Evolutionary conservation across 176 grass and related monocot species (phyloP).

Genomic region (Eragrostis nindensis): DNA sequence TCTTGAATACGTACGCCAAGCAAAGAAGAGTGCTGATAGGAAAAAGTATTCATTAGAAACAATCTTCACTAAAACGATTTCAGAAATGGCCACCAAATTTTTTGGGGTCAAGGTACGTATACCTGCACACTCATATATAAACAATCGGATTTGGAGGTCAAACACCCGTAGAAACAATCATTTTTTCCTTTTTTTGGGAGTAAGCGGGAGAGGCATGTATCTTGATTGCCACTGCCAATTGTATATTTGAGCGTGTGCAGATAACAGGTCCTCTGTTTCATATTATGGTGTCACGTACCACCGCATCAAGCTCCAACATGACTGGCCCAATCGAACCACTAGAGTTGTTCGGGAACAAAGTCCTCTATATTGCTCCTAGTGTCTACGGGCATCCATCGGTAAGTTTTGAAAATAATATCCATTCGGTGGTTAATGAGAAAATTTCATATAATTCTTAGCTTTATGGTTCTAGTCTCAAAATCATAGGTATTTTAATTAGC

Average conservation of each 20-base stretch:
- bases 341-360: slow-evolving; percentile 43
- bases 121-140: not conserved
- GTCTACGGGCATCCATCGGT: slow-evolving; percentile 56
- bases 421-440: not conserved
- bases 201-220: no score
- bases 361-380: slow-evolving; percentile 59
- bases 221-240: no score
- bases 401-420: not conserved
- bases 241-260: slow-evolving; percentile 1
- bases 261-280: slow-evolving; percentile 18
- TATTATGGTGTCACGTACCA: slow-evolving; percentile 42
- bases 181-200: no score
- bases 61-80: slow-evolving; percentile 40
- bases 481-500: no score
- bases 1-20: slow-evolving; percentile 54
- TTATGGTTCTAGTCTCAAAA: no score
- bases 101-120: slow-evolving; percentile 49
- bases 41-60: slow-evolving; percentile 56
- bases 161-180: no score
- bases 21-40: slow-evolving; percentile 38
- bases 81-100: slow-evolving; percentile 25
- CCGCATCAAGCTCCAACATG: slow-evolving; percentile 56
- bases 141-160: no score
- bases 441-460: no score
- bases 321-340: slow-evolving; percentile 48